Evolutionary conservation across 257 asterid species (phyloP).

Genomic region (Petunia axillaris): DNA sequence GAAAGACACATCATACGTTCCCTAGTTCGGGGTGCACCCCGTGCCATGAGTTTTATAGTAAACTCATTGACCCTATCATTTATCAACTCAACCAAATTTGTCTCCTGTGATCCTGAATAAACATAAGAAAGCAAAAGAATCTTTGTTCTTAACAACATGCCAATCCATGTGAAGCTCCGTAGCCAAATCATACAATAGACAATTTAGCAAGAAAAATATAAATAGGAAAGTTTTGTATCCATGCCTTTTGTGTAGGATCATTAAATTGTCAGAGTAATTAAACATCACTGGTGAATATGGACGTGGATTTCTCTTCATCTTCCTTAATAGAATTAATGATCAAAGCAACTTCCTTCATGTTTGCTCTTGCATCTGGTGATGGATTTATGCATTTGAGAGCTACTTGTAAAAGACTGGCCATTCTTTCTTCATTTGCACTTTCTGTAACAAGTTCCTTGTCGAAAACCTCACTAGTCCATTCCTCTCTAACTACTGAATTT

Average conservation of each 20-base stretch:
- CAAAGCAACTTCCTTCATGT: conserved; percentile 51
- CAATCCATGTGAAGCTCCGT: neutral
- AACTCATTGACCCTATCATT: too few relatives aligned
- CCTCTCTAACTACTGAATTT: conserved; percentile 63
- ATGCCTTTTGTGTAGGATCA: neutral
- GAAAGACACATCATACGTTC: too few relatives aligned
- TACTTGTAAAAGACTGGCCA: conserved; percentile 66
- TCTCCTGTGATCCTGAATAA: too few relatives aligned
- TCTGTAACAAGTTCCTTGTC: conserved; percentile 53
- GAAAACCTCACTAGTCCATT: conserved; percentile 80
- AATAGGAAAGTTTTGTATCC: neutral
- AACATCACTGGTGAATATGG: conserved; percentile 7
- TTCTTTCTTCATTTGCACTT: conserved; percentile 64
- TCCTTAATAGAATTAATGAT: conserved; percentile 53
- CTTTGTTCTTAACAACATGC: neutral
- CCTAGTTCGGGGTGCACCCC: too few relatives aligned
- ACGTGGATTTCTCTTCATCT: conserved; percentile 52
- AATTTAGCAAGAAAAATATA: neutral
- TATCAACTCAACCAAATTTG: too few relatives aligned
- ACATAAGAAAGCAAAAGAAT: neutral
- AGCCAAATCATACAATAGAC: too few relatives aligned
- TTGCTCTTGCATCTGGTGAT: conserved; percentile 52
- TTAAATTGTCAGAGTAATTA: neutral
- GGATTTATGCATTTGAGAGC: conserved; percentile 63
- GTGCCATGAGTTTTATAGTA: too few relatives aligned